Conservation (phyloP, 2,329 filamentous ascomycete genomes). For the Gnomoniopsis sp. region DNA sequence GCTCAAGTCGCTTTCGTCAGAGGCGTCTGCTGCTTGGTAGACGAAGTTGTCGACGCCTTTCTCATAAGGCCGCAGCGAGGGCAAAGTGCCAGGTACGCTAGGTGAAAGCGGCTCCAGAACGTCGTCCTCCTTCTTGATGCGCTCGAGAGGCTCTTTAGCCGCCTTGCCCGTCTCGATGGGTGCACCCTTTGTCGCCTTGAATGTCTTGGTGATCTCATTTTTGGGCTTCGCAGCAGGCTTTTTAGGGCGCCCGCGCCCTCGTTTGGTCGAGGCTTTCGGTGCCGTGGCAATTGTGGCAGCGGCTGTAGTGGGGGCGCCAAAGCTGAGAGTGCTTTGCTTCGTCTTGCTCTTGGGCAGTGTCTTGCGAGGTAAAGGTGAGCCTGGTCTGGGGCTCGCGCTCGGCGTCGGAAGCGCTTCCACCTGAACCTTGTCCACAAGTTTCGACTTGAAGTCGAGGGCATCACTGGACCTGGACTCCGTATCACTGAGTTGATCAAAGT, state of each 20-base stretch:
- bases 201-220: conserved; percentile 37
- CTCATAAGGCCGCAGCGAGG: conserved; percentile 23
- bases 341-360: conserved; percentile 32
- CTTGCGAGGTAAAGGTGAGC: conserved; percentile 38
- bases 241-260: conserved; percentile 15
- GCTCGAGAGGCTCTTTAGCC: conserved; percentile 21
- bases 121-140: conserved; percentile 21
- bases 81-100: conserved; percentile 18
- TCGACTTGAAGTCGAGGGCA: conserved; percentile 30
- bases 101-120: conserved; percentile 25
- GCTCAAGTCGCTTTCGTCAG: conserved; percentile 11
- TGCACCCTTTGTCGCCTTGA: conserved; percentile 40
- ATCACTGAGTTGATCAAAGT: conserved; percentile 20
- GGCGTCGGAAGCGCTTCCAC: conserved; percentile 54
- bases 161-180: conserved; percentile 22
- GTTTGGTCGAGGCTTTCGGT: conserved; percentile 29
- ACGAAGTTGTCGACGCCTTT: conserved; percentile 21
- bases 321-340: conserved; percentile 52
- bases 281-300: conserved; percentile 26
- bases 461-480: conserved; percentile 1
- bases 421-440: conserved; percentile 39
- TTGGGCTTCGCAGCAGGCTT: conserved; percentile 33
- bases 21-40: conserved; percentile 10
- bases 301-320: conserved; percentile 29
- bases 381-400: conserved; percentile 50